Evolutionary conservation across 352 stramenopile genomes (phyloP), one percentile per base, ranked within the genome.

Genomic region (Phytophthora fragariae): DNA sequence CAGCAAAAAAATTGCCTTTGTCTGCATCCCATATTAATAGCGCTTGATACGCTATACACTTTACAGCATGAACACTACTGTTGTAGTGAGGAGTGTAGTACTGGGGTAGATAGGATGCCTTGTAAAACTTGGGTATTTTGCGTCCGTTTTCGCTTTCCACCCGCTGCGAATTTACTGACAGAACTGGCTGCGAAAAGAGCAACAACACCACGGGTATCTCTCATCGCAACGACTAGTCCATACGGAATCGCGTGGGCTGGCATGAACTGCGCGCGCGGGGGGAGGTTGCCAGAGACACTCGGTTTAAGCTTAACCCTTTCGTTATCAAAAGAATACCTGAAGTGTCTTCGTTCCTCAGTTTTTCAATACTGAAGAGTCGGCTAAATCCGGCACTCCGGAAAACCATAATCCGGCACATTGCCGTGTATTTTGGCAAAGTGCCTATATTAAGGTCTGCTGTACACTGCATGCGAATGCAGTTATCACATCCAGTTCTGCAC

Each of bases 221-320:
- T 49, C 49, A 33, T 56, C 19, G 4, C 21, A 14, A 61, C 14
- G 17, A n/a, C 31, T 47, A 61, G 55, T 47, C 35, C 55, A 49
- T 61, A 61, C n/a, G 17, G 4, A 47, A 61, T 47, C 33, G 55
- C 55, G 19, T 61, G 55, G 33, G 33, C 55, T 29, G 31, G 55
- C 55, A 49, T 29, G 33, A 49, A 60, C 7, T n/a, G 54, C 49
- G 31, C 49, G 3, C 8, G 8, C 14, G 1, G 24, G 24, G 24
- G 24, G 24, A 3, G 24, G 24, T 3, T 27, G 24, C 24, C 24
- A 27, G 24, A 49, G 14, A 49, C 31, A 21, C 54, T 60, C 33
- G 54, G 33, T 14, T 60, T 60, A 17, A 60, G 54, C 15, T 60
- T 60, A 31, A 6, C 19, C 2, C 24, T 27, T 27, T 27, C 24